Evolutionary conservation across 129 eudicot genomes (phyloP).

Genomic region (Oenanthe sinensis): DNA sequence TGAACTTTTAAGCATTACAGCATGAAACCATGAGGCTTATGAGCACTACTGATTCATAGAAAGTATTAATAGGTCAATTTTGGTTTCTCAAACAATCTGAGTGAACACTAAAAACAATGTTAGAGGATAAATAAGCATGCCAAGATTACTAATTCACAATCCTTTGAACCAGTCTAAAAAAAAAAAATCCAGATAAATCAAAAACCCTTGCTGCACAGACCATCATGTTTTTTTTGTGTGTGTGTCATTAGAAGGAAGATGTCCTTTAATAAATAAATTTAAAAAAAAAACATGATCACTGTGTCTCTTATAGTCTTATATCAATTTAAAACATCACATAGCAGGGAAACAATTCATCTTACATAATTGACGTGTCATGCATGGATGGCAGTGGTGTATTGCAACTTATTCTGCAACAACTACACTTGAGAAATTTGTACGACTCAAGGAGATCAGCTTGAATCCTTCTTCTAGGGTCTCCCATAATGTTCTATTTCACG

Average conservation of each 20-base stretch:
- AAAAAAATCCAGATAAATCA: background rate
- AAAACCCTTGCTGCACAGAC: background rate
- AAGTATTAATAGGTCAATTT: background rate
- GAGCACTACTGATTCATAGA: background rate
- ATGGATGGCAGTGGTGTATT: constrained; percentile 49
- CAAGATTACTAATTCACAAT: background rate
- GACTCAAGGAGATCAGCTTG: constrained; percentile 80
- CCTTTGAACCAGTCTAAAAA: background rate
- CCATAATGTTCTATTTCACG: constrained; percentile 48
- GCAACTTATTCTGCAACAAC: constrained; percentile 66
- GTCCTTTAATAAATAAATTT: background rate
- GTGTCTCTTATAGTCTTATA: background rate
- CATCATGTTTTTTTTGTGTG: background rate
- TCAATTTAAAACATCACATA: background rate
- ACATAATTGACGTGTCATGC: constrained; percentile 84
- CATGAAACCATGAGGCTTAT: background rate
- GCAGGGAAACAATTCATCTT: constrained; percentile 15
- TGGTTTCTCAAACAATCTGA: background rate
- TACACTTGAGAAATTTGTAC: constrained; percentile 56
- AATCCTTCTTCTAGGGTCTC: constrained; percentile 84
- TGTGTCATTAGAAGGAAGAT: background rate
- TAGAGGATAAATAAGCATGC: background rate
- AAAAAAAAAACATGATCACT: background rate
- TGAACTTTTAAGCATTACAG: background rate
- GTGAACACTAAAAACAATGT: background rate